Conservation (phyloP, 352 stramenopile species). For the Phytophthora sp. region DNA sequence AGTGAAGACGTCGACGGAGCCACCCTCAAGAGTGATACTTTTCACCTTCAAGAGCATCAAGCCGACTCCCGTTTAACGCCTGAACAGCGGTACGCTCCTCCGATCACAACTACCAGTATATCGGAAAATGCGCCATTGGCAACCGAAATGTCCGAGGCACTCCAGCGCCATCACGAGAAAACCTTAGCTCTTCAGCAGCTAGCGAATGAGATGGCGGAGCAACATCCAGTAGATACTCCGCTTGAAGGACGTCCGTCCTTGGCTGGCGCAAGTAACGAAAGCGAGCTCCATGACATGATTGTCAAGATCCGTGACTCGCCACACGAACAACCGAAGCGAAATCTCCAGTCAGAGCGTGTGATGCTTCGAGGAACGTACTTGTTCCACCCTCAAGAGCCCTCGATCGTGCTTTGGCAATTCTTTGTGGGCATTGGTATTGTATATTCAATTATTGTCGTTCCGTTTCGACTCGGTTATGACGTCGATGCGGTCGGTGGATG, state of each 20-base stretch:
- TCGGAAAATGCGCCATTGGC: conserved; percentile 6
- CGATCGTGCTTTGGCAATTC: conserved; percentile 80
- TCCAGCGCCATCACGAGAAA: conserved; percentile 21
- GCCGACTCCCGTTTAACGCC: not conserved
- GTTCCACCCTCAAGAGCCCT: conserved; percentile 73
- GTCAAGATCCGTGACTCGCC: conserved; percentile 61
- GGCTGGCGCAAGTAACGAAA: conserved; percentile 28
- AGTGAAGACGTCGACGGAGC: not conserved
- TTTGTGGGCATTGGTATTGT: conserved; percentile 79
- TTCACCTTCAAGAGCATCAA: conserved; percentile 1
- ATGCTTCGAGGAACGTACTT: conserved; percentile 77
- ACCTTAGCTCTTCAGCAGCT: conserved; percentile 23
- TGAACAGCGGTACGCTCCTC: conserved; percentile 28
- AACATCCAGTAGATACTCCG: not conserved
- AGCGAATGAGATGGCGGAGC: conserved; percentile 19
- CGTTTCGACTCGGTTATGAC: conserved; percentile 88
- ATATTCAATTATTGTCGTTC: conserved; percentile 90
- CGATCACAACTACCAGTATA: not conserved
- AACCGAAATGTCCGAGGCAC: not conserved
- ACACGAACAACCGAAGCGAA: conserved; percentile 46
- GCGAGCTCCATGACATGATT: conserved; percentile 45
- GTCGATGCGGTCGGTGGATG: conserved; percentile 57
- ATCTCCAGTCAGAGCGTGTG: conserved; percentile 54
- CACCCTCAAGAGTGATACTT: not conserved
- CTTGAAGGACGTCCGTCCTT: conserved; percentile 22